Evolutionary conservation across 306 rosid species (phyloP), one percentile per base, ranked within the genome.

Genomic region (Fragaria ananassa): DNA sequence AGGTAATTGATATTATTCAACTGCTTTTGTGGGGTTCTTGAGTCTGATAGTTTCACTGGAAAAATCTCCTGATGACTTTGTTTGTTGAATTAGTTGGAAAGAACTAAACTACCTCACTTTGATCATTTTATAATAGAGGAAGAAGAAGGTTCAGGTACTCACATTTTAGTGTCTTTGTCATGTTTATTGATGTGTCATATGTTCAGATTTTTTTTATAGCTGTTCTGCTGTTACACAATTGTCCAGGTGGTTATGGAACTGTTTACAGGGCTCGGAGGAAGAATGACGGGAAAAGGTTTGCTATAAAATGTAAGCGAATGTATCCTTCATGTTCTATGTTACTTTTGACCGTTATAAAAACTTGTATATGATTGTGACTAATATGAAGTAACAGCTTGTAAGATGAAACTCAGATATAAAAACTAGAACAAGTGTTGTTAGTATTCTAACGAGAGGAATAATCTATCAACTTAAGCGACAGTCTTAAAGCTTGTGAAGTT

Each of bases 131-230:
- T 79, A n/a, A 65, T 75, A 4, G 86, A 83, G 83, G 83, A 83
- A 53, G 83, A 83, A 71, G 86, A 79, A 83, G 86, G 86, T 53
- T 83, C 86, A 63, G 83, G 83, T 83, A 79, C 35, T 71, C 60
- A 70, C 21, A 61, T 53, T 65, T 49, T 62, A 47, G 10, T 70
- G 61, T 50, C 57, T 25, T 14, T 39, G 39, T 44, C 31, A 12
- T 34, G 50, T 53, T 57, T 57, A 57, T n/a, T 66, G 74, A 50
- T 47, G 65, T 14, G 34, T 27, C 51, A 64, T 4, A n/a, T 18
- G 56, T 67, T 27, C 78, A 57, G 42, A 58, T 17, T 14, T 72
- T 72, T 53, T 66, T 39, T 9, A 4, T 10, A 39, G 4, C 39
- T 65, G 62, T 69, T 31, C 67, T 34, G 17, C 54, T 23, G 12